Evolutionary conservation across 345 rosid genomes (phyloP), one percentile per base, ranked within the genome.

Genomic region (Murraya paniculata): DNA sequence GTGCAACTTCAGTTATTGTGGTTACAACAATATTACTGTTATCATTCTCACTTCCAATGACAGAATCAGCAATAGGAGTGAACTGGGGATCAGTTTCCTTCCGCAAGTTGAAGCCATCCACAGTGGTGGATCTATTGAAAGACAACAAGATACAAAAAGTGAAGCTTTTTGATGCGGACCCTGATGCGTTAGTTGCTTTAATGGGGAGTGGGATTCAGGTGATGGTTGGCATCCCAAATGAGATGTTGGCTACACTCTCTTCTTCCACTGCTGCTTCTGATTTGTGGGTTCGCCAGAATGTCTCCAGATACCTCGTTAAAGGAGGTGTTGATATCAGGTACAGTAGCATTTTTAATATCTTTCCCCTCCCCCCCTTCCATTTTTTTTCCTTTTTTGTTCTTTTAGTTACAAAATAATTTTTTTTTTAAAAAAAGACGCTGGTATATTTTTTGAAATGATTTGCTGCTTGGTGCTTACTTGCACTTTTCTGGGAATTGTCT

Each of bases 221-320:
- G 7, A 96, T 96, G 99, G 81, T 92, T 76, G 91, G 92, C 66
- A 89, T 96, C 41, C 97, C 97, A n/a, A 96, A 96, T 78, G 97
- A 94, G 56, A 76, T 88, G 89, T 81, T 96, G 84, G 68, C 89
- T 22, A 31, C 87, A 10, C 74, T 96, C 38, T 82, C 83, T 78
- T 89, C 91, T 60, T 89, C 93, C 5, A 50, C 86, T 41, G 84
- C 79, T 22, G 89, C 90, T 64, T 83, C 95, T 75, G 97, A 96
- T 88, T 82, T 88, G 77, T 96, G 93, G 87, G 89, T 96, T 72
- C 87, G 86, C 72, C 95, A 91, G 86, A 96, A 94, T 78, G 82
- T 96, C 71, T 91, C 98, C 74, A 73, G 88, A 64, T 92, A 88
- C 82, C 50, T 93, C 7, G 89, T 88, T 82, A 92, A 90, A 90